Evolutionary conservation across 192 early-diverging fungal genomes (phyloP).

Genomic region (Umbelopsis sp.): DNA sequence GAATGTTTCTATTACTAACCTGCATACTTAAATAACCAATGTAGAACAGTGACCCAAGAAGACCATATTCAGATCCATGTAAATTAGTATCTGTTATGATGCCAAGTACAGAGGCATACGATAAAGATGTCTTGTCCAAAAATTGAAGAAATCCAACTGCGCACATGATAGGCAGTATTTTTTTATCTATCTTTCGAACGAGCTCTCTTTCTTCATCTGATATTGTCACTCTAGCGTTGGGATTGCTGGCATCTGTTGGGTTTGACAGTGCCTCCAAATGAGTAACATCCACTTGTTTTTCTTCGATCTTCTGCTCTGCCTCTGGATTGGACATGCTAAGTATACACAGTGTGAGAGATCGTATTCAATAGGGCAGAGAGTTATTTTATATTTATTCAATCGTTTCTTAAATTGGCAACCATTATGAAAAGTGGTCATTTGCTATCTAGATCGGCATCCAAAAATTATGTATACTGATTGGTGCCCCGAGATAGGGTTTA

Average conservation of each 20-base stretch:
- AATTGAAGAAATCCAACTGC: conserved; percentile 33
- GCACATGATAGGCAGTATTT: conserved; percentile 25
- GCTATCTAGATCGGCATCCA: too few relatives aligned
- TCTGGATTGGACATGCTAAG: too few relatives aligned
- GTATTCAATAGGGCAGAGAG: too few relatives aligned
- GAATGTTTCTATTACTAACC: background rate
- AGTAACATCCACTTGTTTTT: background rate
- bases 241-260: background rate
- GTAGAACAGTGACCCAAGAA: conserved; percentile 28
- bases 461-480: too few relatives aligned
- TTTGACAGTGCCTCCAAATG: background rate
- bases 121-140: conserved; percentile 28
- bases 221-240: background rate
- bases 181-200: conserved; percentile 27
- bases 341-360: too few relatives aligned
- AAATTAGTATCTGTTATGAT: conserved; percentile 24
- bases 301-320: background rate
- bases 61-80: conserved; percentile 16
- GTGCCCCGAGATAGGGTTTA: too few relatives aligned
- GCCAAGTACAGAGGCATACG: conserved; percentile 14
- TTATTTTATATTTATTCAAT: too few relatives aligned
- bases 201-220: conserved; percentile 25
- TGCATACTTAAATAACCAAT: conserved; percentile 22
- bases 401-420: too few relatives aligned
- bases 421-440: too few relatives aligned